Conservation (phyloP, 2,329 filamentous ascomycete species). For the Cordyceps tenuipes region DNA sequence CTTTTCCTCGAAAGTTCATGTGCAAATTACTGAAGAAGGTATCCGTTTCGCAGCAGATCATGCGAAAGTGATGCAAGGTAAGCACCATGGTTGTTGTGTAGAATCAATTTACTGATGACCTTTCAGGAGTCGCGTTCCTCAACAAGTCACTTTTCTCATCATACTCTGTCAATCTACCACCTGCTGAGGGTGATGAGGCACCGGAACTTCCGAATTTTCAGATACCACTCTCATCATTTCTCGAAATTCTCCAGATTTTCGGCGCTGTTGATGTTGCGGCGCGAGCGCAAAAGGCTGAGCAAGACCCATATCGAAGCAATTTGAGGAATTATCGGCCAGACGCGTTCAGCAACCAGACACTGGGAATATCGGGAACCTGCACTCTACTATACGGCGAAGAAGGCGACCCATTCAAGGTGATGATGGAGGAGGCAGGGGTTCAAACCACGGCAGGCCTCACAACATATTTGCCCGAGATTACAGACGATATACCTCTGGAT, state of each 20-base stretch:
- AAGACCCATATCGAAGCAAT: conserved; percentile 54
- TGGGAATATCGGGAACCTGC: conserved; percentile 81
- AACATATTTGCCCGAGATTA: conserved; percentile 70
- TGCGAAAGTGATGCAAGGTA: conserved; percentile 83
- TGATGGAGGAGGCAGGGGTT: conserved; percentile 77
- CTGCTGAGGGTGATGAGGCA: conserved; percentile 29
- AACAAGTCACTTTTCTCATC: conserved; percentile 83
- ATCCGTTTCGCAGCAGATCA: conserved; percentile 85
- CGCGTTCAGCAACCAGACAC: conserved; percentile 73
- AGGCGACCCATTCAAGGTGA: conserved; percentile 74
- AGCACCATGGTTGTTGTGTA: neutral
- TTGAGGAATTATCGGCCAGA: conserved; percentile 55
- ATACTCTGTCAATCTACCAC: conserved; percentile 58
- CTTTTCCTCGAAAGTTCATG: conserved; percentile 49
- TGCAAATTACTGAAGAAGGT: conserved; percentile 75
- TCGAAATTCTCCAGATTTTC: conserved; percentile 94
- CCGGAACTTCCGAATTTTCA: conserved; percentile 63
- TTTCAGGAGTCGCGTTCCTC: conserved; percentile 58
- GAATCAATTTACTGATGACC: conserved; percentile 6
- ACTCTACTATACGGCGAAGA: conserved; percentile 67
- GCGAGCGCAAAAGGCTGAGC: conserved; percentile 48
- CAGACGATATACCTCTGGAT: conserved; percentile 82
- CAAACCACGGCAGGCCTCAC: conserved; percentile 84
- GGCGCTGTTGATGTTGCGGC: conserved; percentile 65
- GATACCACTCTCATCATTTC: conserved; percentile 74